These are phyloP conservation scores for Puccinia triticina DNA, from an alignment of 1,284 basidiomycete species.

Conservation along the genomic window DNA sequence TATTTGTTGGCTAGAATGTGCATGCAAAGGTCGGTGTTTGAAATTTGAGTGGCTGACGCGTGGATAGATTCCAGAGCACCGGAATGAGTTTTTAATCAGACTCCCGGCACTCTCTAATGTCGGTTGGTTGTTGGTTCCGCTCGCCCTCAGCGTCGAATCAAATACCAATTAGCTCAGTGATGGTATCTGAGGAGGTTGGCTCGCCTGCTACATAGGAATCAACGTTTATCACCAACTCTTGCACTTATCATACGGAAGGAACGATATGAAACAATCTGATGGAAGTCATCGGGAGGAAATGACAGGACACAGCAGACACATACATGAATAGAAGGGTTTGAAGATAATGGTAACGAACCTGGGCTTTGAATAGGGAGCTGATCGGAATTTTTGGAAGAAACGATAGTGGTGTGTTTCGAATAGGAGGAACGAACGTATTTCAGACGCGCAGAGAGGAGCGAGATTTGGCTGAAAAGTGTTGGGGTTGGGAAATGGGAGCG, in stretches of 20 bases:
- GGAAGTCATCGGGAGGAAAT: constrained; percentile 6
- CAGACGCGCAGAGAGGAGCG: constrained; percentile 34
- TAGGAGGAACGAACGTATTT: constrained; percentile 37
- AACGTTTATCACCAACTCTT: not conserved
- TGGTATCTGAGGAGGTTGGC: not conserved
- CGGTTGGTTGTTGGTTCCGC: not conserved
- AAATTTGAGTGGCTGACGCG: not conserved
- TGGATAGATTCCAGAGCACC: not conserved
- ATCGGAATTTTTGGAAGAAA: constrained; percentile 39
- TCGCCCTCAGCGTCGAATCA: not conserved
- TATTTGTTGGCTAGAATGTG: not conserved
- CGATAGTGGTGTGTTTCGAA: constrained; percentile 27
- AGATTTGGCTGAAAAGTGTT: constrained; percentile 19
- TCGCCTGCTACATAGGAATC: not conserved
- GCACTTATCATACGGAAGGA: not conserved
- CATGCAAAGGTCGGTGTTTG: not conserved
- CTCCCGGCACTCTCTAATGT: not conserved
- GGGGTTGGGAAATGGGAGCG: constrained; percentile 11
- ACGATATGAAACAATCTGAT: not conserved
- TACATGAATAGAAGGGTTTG: constrained; percentile 21
- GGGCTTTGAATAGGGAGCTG: constrained; percentile 15
- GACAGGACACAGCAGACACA: constrained; percentile 24
- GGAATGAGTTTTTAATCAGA: not conserved
- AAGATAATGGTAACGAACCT: constrained; percentile 38
- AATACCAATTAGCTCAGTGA: not conserved